Evolutionary conservation across 257 asterid genomes (phyloP), one percentile per base, ranked within the genome.

Genomic region (Osmanthus fragrans): DNA sequence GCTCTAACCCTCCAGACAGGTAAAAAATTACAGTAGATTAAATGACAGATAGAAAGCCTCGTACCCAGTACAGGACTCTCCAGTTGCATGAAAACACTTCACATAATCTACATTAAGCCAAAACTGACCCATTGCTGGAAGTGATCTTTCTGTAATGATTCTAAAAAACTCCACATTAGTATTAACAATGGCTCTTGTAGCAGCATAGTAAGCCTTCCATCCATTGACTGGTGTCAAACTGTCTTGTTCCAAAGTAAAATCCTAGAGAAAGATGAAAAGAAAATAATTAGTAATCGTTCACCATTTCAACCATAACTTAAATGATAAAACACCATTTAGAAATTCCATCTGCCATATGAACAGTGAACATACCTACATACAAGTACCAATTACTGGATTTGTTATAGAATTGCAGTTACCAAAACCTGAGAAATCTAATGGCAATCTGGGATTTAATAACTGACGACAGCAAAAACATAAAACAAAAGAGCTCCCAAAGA

Each of bases 81-180:
- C 98, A 63, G 86, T 86, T 75, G 97, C 91, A 87, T 89, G 97
- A 85, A 87, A 88, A 71, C 98, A 93, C 84, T 95, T 95, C 80
- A 95, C 99, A 73, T 95, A 95, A 85, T 93, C 97, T 32, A 93
- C 94, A 86, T 93, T 91, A 66, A 93, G 97, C 99, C 99, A 95
- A 81, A 95, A 84, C 65, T 73, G 92, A 70, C 94, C 90, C 98
- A 95, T 95, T 76, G 84, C 93, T 65, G 89, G 90, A 78, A 90
- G 88, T 54, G 92, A 80, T 85, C 93, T 88, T 73, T 92, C 97
- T 72, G 86, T 85, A 76, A 93, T 75, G 67, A 89, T 90, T 80
- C 88, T 79, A 76, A 85, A 90, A 81, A 95, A 95, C 77, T 89
- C 97, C 18, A 87, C 82, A 77, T 95, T 95, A 58, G 82, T 71